Percentiles rank a stretch among this genome's conserved stretches.
phyloP scores from a whole-genome alignment of 106 monocot genomes.

The Alisma plantagoaquatica region DNA sequence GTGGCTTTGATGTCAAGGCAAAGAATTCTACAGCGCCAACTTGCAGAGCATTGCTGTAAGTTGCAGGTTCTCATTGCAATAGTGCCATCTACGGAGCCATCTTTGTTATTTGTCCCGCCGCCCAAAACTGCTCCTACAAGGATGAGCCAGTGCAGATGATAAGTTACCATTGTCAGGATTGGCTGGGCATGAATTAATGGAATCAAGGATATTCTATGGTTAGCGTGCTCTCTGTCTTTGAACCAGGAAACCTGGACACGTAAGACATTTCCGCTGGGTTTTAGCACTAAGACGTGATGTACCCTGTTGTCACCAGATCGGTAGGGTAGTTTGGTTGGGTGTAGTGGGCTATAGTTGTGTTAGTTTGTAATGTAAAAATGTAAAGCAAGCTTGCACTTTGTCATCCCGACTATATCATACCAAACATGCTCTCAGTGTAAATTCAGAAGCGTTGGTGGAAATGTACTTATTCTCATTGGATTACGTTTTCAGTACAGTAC shows the following conservation, averaged over 20 bases:
- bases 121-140: neutral
- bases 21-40: slow-evolving; percentile 3
- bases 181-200: neutral
- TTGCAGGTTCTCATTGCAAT: neutral
- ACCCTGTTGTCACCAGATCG: too few species aligned
- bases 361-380: too few species aligned
- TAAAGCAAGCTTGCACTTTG: too few species aligned
- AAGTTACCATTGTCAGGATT: neutral
- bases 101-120: neutral
- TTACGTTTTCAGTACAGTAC: too few species aligned
- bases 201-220: neutral
- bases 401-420: too few species aligned
- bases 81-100: neutral
- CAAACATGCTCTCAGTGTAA: too few species aligned
- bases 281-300: neutral
- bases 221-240: neutral
- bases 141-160: neutral
- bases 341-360: too few species aligned
- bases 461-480: too few species aligned
- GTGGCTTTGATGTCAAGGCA: neutral
- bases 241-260: neutral
- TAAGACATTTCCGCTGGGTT: neutral
- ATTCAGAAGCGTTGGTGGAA: too few species aligned
- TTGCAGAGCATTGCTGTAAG: neutral
- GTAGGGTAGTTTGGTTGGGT: too few species aligned